These are phyloP conservation scores for Kazachstania sp. DNA, from an alignment of 1,139 yeast species.

Conservation along the genomic window DNA sequence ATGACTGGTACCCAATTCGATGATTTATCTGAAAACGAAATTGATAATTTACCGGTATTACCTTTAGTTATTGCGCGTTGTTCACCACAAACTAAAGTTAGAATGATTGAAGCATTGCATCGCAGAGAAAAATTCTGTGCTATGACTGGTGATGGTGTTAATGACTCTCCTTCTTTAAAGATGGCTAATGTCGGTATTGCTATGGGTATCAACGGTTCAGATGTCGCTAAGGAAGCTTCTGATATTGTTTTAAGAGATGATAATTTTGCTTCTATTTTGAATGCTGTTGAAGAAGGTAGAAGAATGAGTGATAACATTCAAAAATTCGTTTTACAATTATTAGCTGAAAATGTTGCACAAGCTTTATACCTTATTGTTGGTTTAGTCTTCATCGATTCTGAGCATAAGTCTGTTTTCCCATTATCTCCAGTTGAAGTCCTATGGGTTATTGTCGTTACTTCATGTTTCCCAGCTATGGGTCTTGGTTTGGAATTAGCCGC, in stretches of 20 bases:
- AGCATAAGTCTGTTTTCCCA: conserved; percentile 62
- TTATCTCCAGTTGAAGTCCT: conserved; percentile 95
- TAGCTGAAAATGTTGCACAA: conserved; percentile 84
- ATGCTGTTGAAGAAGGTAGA: conserved; percentile 94
- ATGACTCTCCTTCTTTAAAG: conserved; percentile 97
- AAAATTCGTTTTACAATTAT: conserved; percentile 85
- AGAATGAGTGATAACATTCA: conserved; percentile 93
- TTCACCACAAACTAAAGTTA: conserved; percentile 91
- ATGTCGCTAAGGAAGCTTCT: conserved; percentile 97
- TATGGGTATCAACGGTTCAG: conserved; percentile 96
- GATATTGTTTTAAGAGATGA: conserved; percentile 97
- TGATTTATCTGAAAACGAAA: conserved; percentile 53
- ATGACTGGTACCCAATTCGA: conserved; percentile 84
- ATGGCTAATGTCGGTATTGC: conserved; percentile 96
- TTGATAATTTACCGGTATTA: conserved; percentile 64
- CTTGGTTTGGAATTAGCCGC: conserved; percentile 97
- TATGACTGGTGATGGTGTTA: conserved; percentile 99
- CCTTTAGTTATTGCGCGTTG: conserved; percentile 94
- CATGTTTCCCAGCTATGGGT: conserved; percentile 98
- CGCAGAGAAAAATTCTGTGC: conserved; percentile 92
- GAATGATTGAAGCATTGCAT: conserved; percentile 87
- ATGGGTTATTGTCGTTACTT: conserved; percentile 96
- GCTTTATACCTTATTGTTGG: conserved; percentile 74
- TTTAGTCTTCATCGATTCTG: conserved; percentile 70
- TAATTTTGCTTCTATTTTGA: conserved; percentile 85